Percentiles rank a stretch among this genome's conserved stretches.
Conservation (phyloP, 148 eudicot genomes). For the Arctostaphylos glauca region DNA sequence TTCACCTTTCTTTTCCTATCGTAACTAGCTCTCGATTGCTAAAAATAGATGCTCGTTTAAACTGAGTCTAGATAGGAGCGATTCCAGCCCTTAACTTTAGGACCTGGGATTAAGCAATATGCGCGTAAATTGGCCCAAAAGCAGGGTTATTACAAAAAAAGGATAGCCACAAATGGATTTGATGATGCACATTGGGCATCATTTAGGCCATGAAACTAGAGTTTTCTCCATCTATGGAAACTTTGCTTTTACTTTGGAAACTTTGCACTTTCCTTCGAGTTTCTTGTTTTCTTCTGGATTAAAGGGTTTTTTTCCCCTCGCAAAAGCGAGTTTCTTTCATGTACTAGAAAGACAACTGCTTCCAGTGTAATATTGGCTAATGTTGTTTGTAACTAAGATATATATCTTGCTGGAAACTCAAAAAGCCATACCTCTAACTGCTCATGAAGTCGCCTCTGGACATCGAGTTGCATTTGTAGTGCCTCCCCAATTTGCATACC, state of each 20-base stretch:
- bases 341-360: neutral
- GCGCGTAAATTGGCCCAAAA: neutral
- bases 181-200: neutral
- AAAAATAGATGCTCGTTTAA: no score
- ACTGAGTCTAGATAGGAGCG: no score
- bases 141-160: neutral
- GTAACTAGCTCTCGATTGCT: no score
- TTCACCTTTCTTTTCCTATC: no score
- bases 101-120: neutral
- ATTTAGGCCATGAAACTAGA: neutral
- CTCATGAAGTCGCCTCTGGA: conserved; percentile 77
- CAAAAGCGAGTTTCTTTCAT: neutral
- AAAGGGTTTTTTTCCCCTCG: neutral
- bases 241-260: neutral
- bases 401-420: neutral
- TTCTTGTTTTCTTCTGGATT: no score
- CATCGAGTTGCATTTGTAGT: conserved; percentile 68
- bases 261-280: no score
- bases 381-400: neutral
- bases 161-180: neutral
- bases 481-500: conserved; percentile 68
- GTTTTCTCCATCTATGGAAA: neutral
- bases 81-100: neutral
- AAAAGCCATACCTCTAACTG: conserved; percentile 57
- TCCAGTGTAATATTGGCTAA: neutral